Percentiles rank a stretch among this genome's conserved stretches.
Evolutionary conservation across 495 filamentous ascomycete species (phyloP).

Genomic region (Penicillium chermesinum): DNA sequence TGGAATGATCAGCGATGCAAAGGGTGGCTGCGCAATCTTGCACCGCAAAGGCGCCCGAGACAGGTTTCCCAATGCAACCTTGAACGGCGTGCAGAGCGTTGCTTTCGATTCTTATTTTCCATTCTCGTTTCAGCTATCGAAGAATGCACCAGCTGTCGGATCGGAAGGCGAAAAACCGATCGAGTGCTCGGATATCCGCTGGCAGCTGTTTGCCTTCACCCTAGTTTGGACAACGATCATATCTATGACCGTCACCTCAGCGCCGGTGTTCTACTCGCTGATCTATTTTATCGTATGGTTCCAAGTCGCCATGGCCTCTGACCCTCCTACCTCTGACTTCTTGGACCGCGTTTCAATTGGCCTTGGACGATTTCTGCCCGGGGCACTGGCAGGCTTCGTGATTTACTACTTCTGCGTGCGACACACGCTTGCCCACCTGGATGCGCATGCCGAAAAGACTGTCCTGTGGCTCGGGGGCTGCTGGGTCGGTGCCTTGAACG

Average conservation of each 20-base stretch:
- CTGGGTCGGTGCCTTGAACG: slow-evolving; percentile 74
- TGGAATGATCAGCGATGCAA: slow-evolving; percentile 56
- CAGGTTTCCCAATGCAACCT: slow-evolving; percentile 45
- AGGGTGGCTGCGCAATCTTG: slow-evolving; percentile 71
- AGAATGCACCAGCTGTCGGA: slow-evolving; percentile 16
- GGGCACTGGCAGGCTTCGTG: slow-evolving; percentile 63
- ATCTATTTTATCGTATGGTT: slow-evolving; percentile 66
- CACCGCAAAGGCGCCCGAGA: slow-evolving; percentile 55
- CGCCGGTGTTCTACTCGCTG: slow-evolving; percentile 59
- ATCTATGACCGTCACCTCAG: slow-evolving; percentile 62
- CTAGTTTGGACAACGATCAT: slow-evolving; percentile 56
- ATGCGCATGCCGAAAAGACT: slow-evolving; percentile 67
- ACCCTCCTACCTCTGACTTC: slow-evolving; percentile 53
- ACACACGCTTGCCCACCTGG: slow-evolving; percentile 48
- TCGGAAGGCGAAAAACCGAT: slow-evolving; percentile 12
- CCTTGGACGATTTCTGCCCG: slow-evolving; percentile 67
- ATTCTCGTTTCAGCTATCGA: slow-evolving; percentile 56
- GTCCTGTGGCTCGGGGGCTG: slow-evolving; percentile 68
- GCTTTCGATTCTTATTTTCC: slow-evolving; percentile 67
- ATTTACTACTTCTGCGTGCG: slow-evolving; percentile 58
- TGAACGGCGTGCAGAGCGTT: slow-evolving; percentile 60
- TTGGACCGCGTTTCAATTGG: slow-evolving; percentile 57
- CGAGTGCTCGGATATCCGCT: slow-evolving; percentile 59
- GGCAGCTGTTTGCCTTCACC: slow-evolving; percentile 62
- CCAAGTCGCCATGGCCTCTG: slow-evolving; percentile 69